Conservation (phyloP, 257 asterid species). For the Solanum paucissectum region DNA sequence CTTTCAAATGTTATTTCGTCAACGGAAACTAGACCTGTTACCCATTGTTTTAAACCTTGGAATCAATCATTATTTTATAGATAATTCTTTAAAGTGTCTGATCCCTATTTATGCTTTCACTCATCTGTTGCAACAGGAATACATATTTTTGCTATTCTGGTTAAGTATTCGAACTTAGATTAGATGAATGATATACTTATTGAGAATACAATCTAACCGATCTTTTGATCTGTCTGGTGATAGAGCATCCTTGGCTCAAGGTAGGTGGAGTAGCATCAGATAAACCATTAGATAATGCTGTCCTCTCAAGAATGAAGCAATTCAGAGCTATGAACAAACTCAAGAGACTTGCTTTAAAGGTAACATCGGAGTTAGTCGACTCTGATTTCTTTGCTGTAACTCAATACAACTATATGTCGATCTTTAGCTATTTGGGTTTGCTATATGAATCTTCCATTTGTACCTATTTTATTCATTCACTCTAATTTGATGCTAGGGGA, state of each 20-base stretch:
- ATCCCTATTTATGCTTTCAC: background rate
- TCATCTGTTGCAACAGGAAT: background rate
- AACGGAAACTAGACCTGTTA: background rate
- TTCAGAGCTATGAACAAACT: constrained; percentile 91
- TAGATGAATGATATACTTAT: background rate
- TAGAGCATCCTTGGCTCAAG: constrained; percentile 86
- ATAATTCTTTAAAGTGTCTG: background rate
- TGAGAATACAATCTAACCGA: background rate
- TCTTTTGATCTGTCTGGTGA: background rate
- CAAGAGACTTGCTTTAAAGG: constrained; percentile 79
- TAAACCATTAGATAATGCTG: constrained; percentile 73
- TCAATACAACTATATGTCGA: background rate
- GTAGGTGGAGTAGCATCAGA: constrained; percentile 78
- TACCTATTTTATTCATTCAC: background rate
- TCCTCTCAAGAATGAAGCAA: constrained; percentile 79
- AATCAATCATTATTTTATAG: background rate
- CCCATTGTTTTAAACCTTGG: background rate
- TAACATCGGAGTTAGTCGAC: background rate
- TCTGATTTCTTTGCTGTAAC: background rate
- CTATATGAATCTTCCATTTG: background rate
- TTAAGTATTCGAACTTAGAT: background rate
- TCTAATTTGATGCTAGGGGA: background rate
- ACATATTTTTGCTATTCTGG: background rate
- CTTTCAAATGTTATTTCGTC: background rate
- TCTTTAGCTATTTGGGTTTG: background rate